Base-by-base conservation (phyloP, 768 basidiomycete genomes). In the Porphyrellus cyaneotinctus region DNA sequence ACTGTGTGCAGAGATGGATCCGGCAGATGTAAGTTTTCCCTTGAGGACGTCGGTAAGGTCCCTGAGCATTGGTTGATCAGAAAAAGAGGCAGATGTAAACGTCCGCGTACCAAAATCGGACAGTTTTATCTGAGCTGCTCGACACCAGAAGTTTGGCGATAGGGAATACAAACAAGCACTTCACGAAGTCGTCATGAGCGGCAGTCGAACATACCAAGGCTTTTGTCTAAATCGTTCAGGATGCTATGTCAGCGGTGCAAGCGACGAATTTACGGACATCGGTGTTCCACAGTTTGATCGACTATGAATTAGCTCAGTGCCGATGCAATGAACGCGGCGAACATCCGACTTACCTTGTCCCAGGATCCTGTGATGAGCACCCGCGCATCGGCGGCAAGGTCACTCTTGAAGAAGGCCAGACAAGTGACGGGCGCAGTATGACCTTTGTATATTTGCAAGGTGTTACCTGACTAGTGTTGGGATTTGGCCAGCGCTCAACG, bases 141-240 rank as follows among this genome's bases (percentile, higher is more conserved):
- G 95, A 95, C 15, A 94, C 75, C 31, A 97, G 74, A 6, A 97
- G 70, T 11, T 74, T 70, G 9, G 84, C 74, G 4, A 78, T 70
- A 3, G 88, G 82, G 20, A 95, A 72, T 43, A 91, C 82, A 39
- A 85, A 76, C 22, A 98, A 71, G 37, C 81, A 75, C 72, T 98
- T 99, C 55, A 99, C 80, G 61, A 99, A 99, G 70, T 99, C 95
- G 0, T 77, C 73, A 64, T 99, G 95, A 2, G 87, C 91, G 26
- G 77, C 68, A 2, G 85, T 89, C 2, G 87, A 84, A 2, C 83
- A 87, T 18, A 95, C 69, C 38, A 83, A 54, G n/a, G 72, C 66
- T 65, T 83, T 89, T 3, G 82, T 85, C 93, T 97, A 67, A 35
- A 33, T 51, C 53, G 4, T 43, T 56, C 28, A 57, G 42, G 12